phyloP scores from a whole-genome alignment of 2,329 filamentous ascomycete genomes.

The Penicillium brevicompactum region DNA sequence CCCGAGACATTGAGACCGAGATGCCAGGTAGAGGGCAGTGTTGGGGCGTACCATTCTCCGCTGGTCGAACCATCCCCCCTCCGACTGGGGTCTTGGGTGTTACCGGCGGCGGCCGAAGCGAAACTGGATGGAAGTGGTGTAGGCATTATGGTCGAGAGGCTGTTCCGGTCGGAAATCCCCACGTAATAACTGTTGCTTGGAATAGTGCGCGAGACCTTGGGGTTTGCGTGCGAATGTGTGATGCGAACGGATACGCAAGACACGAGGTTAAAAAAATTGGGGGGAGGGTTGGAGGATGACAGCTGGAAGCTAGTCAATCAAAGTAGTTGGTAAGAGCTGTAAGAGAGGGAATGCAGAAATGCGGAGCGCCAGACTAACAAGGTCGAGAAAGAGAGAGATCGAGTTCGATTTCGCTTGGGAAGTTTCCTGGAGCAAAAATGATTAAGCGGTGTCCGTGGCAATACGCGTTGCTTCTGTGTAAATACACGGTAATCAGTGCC shows the following conservation, averaged over 20 bases:
- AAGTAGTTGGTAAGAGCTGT: conserved; percentile 15
- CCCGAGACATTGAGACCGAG: not conserved
- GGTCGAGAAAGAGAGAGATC: conserved; percentile 34
- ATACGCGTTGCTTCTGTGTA: conserved; percentile 17
- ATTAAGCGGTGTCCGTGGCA: conserved; percentile 35
- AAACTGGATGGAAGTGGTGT: conserved; percentile 80
- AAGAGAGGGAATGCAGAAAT: conserved; percentile 26
- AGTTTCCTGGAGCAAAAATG: conserved; percentile 32
- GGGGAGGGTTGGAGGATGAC: conserved; percentile 12
- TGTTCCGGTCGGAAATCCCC: conserved; percentile 26
- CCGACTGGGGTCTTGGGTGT: conserved; percentile 64
- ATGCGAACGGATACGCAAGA: conserved; percentile 30
- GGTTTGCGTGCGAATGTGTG: conserved; percentile 20
- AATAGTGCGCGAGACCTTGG: conserved; percentile 25
- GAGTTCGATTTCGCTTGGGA: conserved; percentile 32
- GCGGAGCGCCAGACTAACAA: conserved; percentile 35
- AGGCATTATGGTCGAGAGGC: conserved; percentile 57
- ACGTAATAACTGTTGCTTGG: conserved; percentile 23
- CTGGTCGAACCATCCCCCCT: conserved; percentile 58
- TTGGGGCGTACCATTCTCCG: conserved; percentile 69
- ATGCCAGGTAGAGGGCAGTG: conserved; percentile 1
- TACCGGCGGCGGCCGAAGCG: conserved; percentile 78
- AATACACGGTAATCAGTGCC: conserved; percentile 21
- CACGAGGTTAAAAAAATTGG: conserved; percentile 20
- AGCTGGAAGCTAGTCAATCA: conserved; percentile 26